These are phyloP conservation scores for Globisporangium canariense DNA, from an alignment of 352 stramenopile species.

Conservation along the genomic window DNA sequence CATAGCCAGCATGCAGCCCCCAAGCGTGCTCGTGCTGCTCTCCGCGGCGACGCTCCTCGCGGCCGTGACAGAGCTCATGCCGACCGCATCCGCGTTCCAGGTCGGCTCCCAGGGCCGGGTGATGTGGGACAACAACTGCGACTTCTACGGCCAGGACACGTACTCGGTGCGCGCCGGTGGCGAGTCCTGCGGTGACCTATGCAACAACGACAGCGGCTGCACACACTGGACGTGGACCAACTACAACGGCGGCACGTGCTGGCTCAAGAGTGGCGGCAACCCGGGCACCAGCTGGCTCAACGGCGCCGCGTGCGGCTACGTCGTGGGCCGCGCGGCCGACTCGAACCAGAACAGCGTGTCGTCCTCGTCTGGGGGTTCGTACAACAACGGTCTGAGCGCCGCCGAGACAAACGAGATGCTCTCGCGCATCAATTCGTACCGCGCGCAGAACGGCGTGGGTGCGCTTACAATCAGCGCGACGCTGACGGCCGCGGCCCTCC, in stretches of 20 bases:
- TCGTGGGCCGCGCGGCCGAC: slow-evolving; percentile 27
- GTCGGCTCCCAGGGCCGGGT: slow-evolving; percentile 22
- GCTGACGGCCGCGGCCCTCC: slow-evolving; percentile 29
- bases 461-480: slow-evolving; percentile 38
- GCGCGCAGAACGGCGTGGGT: slow-evolving; percentile 25
- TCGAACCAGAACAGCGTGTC: slow-evolving; percentile 3
- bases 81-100: background rate
- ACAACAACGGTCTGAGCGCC: background rate
- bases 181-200: slow-evolving; percentile 16
- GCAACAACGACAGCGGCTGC: slow-evolving; percentile 26
- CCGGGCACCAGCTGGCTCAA: slow-evolving; percentile 17
- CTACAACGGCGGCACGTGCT: slow-evolving; percentile 52
- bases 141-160: slow-evolving; percentile 34
- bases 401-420: slow-evolving; percentile 42
- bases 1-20: background rate
- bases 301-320: slow-evolving; percentile 33
- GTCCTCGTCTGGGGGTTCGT: background rate
- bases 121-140: slow-evolving; percentile 48
- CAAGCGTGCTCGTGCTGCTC: slow-evolving; percentile 1
- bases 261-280: slow-evolving; percentile 35
- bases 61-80: background rate
- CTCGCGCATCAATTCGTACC: slow-evolving; percentile 48
- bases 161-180: slow-evolving; percentile 8
- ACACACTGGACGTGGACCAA: slow-evolving; percentile 56
- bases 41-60: background rate